phyloP scores from a whole-genome alignment of 192 early-diverging fungal species.

The Backusella morwellensis region DNA sequence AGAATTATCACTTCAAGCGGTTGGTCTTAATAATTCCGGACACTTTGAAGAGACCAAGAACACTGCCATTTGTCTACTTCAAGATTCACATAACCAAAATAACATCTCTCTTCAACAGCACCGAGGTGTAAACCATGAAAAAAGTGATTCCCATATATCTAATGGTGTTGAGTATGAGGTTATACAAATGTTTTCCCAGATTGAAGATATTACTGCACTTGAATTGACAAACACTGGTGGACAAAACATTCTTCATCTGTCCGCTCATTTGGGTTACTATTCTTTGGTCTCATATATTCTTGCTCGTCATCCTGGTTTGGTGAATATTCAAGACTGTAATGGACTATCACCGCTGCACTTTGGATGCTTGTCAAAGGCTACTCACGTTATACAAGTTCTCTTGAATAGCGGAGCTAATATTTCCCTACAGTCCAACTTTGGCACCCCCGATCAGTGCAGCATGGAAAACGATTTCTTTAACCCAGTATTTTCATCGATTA shows the following conservation, averaged over 20 bases:
- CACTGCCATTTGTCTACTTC: constrained; percentile 67
- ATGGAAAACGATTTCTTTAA: neutral
- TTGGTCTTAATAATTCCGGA: constrained; percentile 76
- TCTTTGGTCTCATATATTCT: neutral
- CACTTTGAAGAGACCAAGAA: constrained; percentile 69
- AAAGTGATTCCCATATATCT: neutral
- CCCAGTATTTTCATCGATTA: neutral
- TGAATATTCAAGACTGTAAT: constrained; percentile 60
- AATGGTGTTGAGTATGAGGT: neutral
- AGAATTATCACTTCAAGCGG: constrained; percentile 84
- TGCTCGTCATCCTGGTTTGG: constrained; percentile 16
- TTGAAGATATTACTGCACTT: neutral
- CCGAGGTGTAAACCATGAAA: neutral
- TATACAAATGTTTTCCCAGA: neutral
- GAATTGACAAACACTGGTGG: constrained; percentile 30
- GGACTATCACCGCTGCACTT: constrained; percentile 71
- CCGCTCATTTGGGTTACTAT: constrained; percentile 22
- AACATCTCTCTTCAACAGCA: neutral
- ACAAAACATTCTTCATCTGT: constrained; percentile 67
- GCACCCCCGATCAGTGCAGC: neutral
- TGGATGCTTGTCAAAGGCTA: constrained; percentile 54
- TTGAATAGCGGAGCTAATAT: constrained; percentile 42
- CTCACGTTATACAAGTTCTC: constrained; percentile 50
- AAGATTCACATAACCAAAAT: constrained; percentile 7
- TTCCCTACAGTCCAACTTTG: neutral